Evolutionary conservation across 805 yeast species (phyloP).

Genomic region (Cyberlindnera amylophila): DNA sequence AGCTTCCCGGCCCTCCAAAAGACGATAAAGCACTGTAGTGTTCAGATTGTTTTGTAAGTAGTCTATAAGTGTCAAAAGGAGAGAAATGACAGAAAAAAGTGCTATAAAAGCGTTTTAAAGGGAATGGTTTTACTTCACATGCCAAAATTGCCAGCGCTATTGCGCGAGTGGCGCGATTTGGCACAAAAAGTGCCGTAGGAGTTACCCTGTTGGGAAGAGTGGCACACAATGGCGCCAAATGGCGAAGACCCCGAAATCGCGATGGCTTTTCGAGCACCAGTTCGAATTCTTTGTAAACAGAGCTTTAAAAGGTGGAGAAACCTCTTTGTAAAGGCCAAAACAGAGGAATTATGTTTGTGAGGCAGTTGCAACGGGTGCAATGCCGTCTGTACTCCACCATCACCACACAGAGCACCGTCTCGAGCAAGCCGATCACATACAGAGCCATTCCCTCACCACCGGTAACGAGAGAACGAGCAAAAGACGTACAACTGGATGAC

Average conservation of each 20-base stretch:
- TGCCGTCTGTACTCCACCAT: slow-evolving; percentile 10
- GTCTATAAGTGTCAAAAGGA: no score
- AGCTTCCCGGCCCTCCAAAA: no score
- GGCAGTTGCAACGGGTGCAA: neutral
- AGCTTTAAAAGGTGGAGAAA: no score
- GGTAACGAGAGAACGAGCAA: neutral
- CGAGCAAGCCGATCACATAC: neutral
- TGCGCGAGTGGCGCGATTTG: neutral
- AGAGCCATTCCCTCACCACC: neutral
- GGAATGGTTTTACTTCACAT: slow-evolving; percentile 8
- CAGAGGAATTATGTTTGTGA: no score
- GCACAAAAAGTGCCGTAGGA: no score
- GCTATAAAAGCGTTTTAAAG: no score
- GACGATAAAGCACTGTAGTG: no score
- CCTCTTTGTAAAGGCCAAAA: no score
- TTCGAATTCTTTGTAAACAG: neutral
- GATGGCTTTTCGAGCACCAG: neutral
- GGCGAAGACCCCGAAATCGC: neutral
- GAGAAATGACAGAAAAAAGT: no score
- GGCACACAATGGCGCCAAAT: slow-evolving; percentile 1
- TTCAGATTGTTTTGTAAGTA: no score
- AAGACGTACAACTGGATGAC: slow-evolving; percentile 5
- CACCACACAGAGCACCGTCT: slow-evolving; percentile 6
- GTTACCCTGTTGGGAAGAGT: no score
- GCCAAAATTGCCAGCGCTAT: neutral